A percentile compares a stretch with the other conserved stretches of the same genome.
Conservation (phyloP, 495 filamentous ascomycete species). For the Neurospora sp. region DNA sequence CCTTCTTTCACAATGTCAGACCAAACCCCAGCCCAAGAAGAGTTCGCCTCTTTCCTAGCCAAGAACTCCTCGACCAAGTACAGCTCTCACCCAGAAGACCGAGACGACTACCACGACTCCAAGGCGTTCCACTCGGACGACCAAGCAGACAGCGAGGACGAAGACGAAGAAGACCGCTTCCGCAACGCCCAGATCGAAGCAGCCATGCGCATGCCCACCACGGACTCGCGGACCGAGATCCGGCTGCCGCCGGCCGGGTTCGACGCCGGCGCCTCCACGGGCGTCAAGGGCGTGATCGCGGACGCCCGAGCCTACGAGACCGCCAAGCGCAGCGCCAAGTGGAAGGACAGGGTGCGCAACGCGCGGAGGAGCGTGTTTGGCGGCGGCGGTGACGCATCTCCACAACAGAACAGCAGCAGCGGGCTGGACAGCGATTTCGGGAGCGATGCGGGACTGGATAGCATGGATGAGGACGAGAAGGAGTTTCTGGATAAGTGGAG, state of each 20-base stretch:
- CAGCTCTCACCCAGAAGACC: conserved; percentile 43
- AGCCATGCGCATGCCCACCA: conserved; percentile 46
- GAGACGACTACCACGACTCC: conserved; percentile 40
- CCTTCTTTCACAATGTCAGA: conserved; percentile 41
- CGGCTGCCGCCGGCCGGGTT: conserved; percentile 52
- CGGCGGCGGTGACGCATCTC: not conserved
- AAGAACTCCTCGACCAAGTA: conserved; percentile 29
- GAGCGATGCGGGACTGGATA: conserved; percentile 13
- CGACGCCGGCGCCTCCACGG: conserved; percentile 67
- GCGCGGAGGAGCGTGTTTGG: conserved; percentile 39
- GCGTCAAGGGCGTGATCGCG: conserved; percentile 96
- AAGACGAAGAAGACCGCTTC: conserved; percentile 47
- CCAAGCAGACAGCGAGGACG: conserved; percentile 36
- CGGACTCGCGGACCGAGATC: conserved; percentile 41
- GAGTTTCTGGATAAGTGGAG: conserved; percentile 79
- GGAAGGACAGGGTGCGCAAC: conserved; percentile 35
- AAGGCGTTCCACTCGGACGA: conserved; percentile 37
- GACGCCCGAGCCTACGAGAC: conserved; percentile 87
- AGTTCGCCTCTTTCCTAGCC: conserved; percentile 66
- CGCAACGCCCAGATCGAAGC: conserved; percentile 49
- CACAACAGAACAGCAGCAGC: conserved; percentile 12
- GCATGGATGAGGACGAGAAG: conserved; percentile 51
- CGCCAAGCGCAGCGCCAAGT: conserved; percentile 54
- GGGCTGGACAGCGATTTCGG: conserved; percentile 42
- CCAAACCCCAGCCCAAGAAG: conserved; percentile 62